phyloP scores from a whole-genome alignment of 2,329 filamentous ascomycete genomes.

The Cladosporium sp. region DNA sequence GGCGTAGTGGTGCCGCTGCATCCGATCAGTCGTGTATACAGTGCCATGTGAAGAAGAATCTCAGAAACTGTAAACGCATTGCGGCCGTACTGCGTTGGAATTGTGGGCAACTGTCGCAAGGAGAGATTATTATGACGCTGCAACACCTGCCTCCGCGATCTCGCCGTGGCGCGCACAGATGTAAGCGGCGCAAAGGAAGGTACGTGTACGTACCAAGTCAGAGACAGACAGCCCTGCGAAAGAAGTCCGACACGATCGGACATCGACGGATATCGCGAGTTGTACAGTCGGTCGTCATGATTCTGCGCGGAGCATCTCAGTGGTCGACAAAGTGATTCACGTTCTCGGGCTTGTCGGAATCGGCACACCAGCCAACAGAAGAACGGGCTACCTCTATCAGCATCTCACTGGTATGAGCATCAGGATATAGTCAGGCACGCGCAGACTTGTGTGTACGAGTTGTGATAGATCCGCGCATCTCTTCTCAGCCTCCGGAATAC shows the following conservation, averaged over 20 bases:
- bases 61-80: not conserved
- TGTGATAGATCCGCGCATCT: no score
- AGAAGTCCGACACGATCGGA: not conserved
- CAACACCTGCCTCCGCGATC: slow-evolving; percentile 1
- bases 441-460: no score
- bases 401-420: no score
- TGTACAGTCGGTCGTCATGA: no score
- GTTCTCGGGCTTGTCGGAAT: not conserved
- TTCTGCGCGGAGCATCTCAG: no score
- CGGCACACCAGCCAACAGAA: not conserved
- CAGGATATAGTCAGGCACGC: no score
- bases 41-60: not conserved
- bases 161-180: not conserved
- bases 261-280: no score
- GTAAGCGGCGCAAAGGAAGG: not conserved
- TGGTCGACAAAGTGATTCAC: not conserved
- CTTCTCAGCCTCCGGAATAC: not conserved
- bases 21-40: not conserved
- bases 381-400: not conserved
- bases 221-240: not conserved
- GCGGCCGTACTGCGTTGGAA: not conserved
- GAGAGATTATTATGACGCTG: not conserved
- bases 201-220: not conserved
- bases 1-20: slow-evolving; percentile 1
- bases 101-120: not conserved